These are phyloP conservation scores for Leptographium flavum DNA, from an alignment of 2,329 filamentous ascomycete genomes.

Conservation along the genomic window DNA sequence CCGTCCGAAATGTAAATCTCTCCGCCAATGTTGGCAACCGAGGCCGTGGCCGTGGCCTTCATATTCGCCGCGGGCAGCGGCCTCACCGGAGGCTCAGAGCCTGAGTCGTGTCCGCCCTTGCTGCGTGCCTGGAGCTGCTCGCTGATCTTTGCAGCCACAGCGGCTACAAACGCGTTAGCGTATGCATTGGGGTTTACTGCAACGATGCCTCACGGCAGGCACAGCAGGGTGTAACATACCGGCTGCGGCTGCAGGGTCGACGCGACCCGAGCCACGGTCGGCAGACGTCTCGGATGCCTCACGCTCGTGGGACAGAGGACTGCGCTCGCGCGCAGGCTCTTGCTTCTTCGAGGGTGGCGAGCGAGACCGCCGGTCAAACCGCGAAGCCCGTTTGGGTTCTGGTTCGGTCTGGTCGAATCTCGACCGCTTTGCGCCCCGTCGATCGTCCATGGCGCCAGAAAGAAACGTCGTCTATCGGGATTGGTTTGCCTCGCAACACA, in stretches of 20 bases:
- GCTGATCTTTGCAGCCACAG: conserved; percentile 79
- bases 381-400: conserved; percentile 59
- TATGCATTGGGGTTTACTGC: background rate
- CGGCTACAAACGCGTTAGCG: conserved; percentile 42
- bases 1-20: conserved; percentile 93
- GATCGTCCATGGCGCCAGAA: conserved; percentile 27
- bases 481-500: too few species aligned
- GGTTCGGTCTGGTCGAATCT: conserved; percentile 89
- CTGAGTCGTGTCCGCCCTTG: conserved; percentile 80
- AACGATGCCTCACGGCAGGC: too few species aligned
- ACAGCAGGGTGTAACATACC: conserved; percentile 32
- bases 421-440: conserved; percentile 63
- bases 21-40: conserved; percentile 52
- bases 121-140: conserved; percentile 74
- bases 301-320: conserved; percentile 45
- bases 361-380: conserved; percentile 85
- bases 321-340: conserved; percentile 65
- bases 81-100: conserved; percentile 72
- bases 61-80: conserved; percentile 34
- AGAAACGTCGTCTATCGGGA: too few species aligned
- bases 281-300: conserved; percentile 17
- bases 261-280: conserved; percentile 27
- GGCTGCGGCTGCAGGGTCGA: conserved; percentile 64
- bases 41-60: conserved; percentile 20
- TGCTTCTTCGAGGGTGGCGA: conserved; percentile 57